These are phyloP conservation scores for Monilinia fructigena DNA, from an alignment of 2,329 filamentous ascomycete species.

Conservation along the genomic window DNA sequence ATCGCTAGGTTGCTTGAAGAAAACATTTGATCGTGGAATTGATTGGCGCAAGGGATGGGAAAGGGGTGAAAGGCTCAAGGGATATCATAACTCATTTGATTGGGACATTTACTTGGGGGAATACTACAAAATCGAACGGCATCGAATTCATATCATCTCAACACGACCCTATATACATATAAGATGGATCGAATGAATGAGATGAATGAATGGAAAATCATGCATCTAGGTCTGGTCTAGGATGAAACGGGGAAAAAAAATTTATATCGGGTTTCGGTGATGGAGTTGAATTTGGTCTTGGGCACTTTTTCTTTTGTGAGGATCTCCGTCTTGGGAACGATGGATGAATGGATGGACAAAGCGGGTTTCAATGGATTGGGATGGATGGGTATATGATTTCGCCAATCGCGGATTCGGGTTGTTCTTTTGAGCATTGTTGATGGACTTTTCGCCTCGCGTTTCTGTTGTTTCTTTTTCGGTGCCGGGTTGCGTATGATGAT, in stretches of 20 bases:
- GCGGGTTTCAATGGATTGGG: neutral
- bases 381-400: conserved; percentile 17
- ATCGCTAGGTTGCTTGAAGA: conserved; percentile 14
- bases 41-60: conserved; percentile 19
- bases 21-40: neutral
- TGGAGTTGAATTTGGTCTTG: neutral
- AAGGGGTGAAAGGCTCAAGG: conserved; percentile 13
- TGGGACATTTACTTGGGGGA: conserved; percentile 4
- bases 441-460: conserved; percentile 5
- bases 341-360: conserved; percentile 4
- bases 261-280: conserved; percentile 7
- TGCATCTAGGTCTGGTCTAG: conserved; percentile 19
- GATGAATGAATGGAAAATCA: conserved; percentile 11
- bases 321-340: conserved; percentile 9
- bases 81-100: conserved; percentile 7
- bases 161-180: neutral
- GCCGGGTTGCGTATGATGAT: neutral
- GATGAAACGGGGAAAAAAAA: conserved; percentile 8
- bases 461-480: neutral
- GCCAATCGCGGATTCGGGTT: conserved; percentile 18
- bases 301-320: neutral
- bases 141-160: neutral
- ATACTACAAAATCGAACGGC: conserved; percentile 18
- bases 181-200: neutral
- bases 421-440: conserved; percentile 13